These are phyloP conservation scores for Trichoderma sp. DNA, from an alignment of 2,329 filamentous ascomycete species.

Conservation along the genomic window DNA sequence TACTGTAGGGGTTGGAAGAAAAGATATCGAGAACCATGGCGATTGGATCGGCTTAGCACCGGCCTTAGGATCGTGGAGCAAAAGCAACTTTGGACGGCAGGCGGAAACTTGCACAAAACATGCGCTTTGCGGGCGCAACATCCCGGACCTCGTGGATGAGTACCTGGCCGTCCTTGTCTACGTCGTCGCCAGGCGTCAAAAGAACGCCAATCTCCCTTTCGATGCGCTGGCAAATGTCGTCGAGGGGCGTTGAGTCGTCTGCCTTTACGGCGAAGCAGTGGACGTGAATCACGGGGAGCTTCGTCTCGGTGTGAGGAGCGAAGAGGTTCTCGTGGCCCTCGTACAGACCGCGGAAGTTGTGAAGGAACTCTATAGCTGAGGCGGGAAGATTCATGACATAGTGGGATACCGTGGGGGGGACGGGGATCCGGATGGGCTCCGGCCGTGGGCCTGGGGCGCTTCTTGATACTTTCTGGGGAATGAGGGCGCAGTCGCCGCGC, in stretches of 20 bases:
- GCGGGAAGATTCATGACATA: slow-evolving; percentile 98
- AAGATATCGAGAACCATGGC: neutral
- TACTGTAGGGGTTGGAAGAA: slow-evolving; percentile 20
- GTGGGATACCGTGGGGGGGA: slow-evolving; percentile 82
- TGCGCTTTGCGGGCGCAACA: slow-evolving; percentile 90
- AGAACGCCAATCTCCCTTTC: slow-evolving; percentile 46
- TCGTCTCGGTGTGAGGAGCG: slow-evolving; percentile 57
- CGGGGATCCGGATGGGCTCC: slow-evolving; percentile 48
- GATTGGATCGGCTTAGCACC: neutral
- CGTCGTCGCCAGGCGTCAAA: slow-evolving; percentile 52
- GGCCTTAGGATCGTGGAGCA: slow-evolving; percentile 44
- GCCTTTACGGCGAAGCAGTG: slow-evolving; percentile 90
- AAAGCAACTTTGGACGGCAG: slow-evolving; percentile 84
- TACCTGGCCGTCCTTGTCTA: slow-evolving; percentile 53
- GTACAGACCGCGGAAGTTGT: slow-evolving; percentile 71
- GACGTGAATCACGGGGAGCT: slow-evolving; percentile 84
- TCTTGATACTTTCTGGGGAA: slow-evolving; percentile 48
- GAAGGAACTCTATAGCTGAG: slow-evolving; percentile 81
- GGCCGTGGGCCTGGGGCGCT: slow-evolving; percentile 45
- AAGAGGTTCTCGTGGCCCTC: slow-evolving; percentile 70
- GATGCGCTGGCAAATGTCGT: slow-evolving; percentile 52
- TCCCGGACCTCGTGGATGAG: slow-evolving; percentile 74
- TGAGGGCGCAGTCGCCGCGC: slow-evolving; percentile 57
- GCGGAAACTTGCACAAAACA: slow-evolving; percentile 95
- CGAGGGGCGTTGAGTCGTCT: slow-evolving; percentile 68